Evolutionary conservation across 2,329 filamentous ascomycete species (phyloP).

Genomic region (Sporothrix globosa): DNA sequence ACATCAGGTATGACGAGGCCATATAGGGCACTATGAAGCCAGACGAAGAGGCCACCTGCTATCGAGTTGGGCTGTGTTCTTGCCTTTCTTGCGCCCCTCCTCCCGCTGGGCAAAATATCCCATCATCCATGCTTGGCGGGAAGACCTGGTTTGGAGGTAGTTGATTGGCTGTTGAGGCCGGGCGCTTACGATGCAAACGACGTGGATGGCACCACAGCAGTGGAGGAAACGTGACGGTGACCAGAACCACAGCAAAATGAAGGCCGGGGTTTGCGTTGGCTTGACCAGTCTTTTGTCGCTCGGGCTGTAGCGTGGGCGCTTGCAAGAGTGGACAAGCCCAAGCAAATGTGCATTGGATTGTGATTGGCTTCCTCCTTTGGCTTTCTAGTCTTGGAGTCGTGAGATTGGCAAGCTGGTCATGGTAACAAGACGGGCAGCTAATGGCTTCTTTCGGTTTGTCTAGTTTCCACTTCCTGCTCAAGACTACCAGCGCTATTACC

Average conservation of each 20-base stretch:
- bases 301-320: constrained; percentile 24
- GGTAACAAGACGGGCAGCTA: neutral
- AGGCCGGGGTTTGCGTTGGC: constrained; percentile 16
- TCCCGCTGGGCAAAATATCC: constrained; percentile 20
- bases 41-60: constrained; percentile 5
- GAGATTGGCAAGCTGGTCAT: neutral
- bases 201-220: constrained; percentile 27
- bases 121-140: constrained; percentile 29
- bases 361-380: constrained; percentile 9
- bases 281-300: constrained; percentile 1
- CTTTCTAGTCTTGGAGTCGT: neutral
- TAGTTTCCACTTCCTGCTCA: neutral
- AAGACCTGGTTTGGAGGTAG: neutral
- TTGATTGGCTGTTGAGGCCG: constrained; percentile 33
- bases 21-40: neutral
- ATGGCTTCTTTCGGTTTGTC: neutral
- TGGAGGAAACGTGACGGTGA: constrained; percentile 1
- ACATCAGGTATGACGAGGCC: neutral
- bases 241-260: neutral
- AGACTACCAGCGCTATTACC: neutral
- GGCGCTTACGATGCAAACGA: constrained; percentile 32
- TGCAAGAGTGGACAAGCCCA: constrained; percentile 13
- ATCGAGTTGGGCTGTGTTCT: constrained; percentile 3
- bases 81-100: neutral
- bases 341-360: constrained; percentile 14